Conservation (phyloP, 1,139 yeast genomes). For the Yarrowia galli region DNA sequence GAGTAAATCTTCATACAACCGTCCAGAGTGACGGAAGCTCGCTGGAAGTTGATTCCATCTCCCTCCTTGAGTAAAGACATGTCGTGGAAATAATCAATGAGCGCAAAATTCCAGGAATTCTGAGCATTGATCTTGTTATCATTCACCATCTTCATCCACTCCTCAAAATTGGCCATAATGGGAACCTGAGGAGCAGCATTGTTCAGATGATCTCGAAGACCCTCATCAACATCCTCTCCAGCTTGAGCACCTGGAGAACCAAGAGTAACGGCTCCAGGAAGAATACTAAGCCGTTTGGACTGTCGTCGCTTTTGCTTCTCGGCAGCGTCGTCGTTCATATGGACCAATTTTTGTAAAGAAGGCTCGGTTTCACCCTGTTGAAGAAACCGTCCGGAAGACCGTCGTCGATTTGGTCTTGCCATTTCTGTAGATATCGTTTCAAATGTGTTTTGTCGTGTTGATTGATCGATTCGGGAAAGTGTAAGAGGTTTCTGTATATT, state of each 20-base stretch:
- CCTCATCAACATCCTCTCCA: slow-evolving; percentile 40
- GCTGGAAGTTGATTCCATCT: slow-evolving; percentile 72
- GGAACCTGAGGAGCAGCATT: slow-evolving; percentile 45
- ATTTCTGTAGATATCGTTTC: neutral
- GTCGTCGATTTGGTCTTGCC: slow-evolving; percentile 24
- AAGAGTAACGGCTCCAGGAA: slow-evolving; percentile 9
- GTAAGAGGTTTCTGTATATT: slow-evolving; percentile 2
- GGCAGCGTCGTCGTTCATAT: slow-evolving; percentile 48
- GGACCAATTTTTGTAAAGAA: slow-evolving; percentile 40
- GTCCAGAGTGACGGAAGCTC: slow-evolving; percentile 80
- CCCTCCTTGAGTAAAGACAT: slow-evolving; percentile 66
- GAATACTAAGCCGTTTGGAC: slow-evolving; percentile 39
- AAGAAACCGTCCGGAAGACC: slow-evolving; percentile 37
- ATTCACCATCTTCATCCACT: slow-evolving; percentile 89
- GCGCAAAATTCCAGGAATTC: slow-evolving; percentile 80
- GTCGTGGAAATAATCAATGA: slow-evolving; percentile 86
- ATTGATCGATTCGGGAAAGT: neutral
- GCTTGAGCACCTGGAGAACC: slow-evolving; percentile 7
- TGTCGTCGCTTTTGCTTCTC: slow-evolving; percentile 47
- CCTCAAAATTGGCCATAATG: slow-evolving; percentile 74
- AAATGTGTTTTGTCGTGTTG: neutral
- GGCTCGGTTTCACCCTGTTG: slow-evolving; percentile 16
- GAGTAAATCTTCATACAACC: slow-evolving; percentile 88
- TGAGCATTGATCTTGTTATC: slow-evolving; percentile 67
- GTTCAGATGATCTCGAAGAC: slow-evolving; percentile 37